These are phyloP conservation scores for Iris pallida DNA, from an alignment of 116 monocot species.

Conservation along the genomic window DNA sequence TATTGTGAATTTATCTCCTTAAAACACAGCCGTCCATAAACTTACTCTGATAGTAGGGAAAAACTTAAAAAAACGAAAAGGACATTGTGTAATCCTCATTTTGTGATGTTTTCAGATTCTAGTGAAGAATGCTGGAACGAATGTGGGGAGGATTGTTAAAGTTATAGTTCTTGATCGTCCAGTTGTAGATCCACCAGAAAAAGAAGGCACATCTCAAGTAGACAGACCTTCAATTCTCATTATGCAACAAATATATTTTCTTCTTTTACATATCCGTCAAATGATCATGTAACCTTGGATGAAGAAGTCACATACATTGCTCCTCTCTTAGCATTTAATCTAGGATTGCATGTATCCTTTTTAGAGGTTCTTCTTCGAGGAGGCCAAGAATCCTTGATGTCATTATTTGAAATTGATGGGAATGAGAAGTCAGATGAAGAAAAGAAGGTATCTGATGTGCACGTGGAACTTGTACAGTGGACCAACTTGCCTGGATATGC, in stretches of 20 bases:
- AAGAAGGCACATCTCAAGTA: too few relatives aligned
- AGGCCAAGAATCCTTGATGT: slow-evolving; percentile 38
- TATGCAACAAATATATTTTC: slow-evolving; percentile 38
- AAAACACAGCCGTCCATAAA: too few relatives aligned
- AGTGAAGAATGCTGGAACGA: slow-evolving; percentile 56
- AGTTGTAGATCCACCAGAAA: slow-evolving; percentile 5
- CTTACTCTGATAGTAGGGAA: too few relatives aligned
- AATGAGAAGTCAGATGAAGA: slow-evolving; percentile 8
- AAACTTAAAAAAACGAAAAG: too few relatives aligned
- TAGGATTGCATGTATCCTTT: slow-evolving; percentile 68
- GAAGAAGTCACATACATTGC: slow-evolving; percentile 54
- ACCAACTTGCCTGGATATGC: slow-evolving; percentile 69
- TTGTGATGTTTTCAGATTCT: slow-evolving; percentile 69
- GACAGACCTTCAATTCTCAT: slow-evolving; percentile 6
- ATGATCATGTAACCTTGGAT: slow-evolving; percentile 11
- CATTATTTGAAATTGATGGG: slow-evolving; percentile 33
- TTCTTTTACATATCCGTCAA: slow-evolving; percentile 31
- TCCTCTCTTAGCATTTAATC: slow-evolving; percentile 83
- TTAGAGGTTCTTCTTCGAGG: slow-evolving; percentile 47
- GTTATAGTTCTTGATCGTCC: slow-evolving; percentile 54
- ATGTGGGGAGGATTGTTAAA: slow-evolving; percentile 62
- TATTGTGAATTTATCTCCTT: too few relatives aligned
- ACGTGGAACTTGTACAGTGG: slow-evolving; percentile 61
- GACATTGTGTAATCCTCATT: too few relatives aligned
- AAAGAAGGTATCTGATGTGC: slow-evolving; percentile 13